These are phyloP conservation scores for Starmera caribaea DNA, from an alignment of 805 yeast species.

Conservation along the genomic window DNA sequence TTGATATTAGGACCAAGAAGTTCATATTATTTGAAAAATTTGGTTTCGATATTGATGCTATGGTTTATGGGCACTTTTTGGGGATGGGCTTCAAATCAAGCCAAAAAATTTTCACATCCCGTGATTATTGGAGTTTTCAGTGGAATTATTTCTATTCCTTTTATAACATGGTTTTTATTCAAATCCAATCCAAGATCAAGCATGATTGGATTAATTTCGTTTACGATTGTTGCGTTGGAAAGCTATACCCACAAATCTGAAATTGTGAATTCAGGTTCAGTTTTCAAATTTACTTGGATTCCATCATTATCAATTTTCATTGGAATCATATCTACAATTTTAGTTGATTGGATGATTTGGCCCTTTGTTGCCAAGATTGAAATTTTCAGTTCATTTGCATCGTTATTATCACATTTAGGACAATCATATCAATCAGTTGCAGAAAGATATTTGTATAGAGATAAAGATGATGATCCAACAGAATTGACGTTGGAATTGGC, in stretches of 20 bases:
- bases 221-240: slow-evolving; percentile 29
- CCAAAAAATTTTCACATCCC: slow-evolving; percentile 26
- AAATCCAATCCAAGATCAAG: slow-evolving; percentile 34
- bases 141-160: slow-evolving; percentile 23
- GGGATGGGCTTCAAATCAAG: slow-evolving; percentile 36
- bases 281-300: slow-evolving; percentile 32
- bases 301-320: slow-evolving; percentile 28
- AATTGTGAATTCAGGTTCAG: slow-evolving; percentile 9
- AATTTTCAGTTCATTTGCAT: slow-evolving; percentile 27
- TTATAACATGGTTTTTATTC: slow-evolving; percentile 24
- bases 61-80: slow-evolving; percentile 34
- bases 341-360: slow-evolving; percentile 37
- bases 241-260: slow-evolving; percentile 8
- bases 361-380: slow-evolving; percentile 36
- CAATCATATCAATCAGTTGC: slow-evolving; percentile 38
- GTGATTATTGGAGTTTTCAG: slow-evolving; percentile 32
- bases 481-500: slow-evolving; percentile 32
- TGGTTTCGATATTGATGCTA: slow-evolving; percentile 22
- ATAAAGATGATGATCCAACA: slow-evolving; percentile 36
- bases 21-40: slow-evolving; percentile 25
- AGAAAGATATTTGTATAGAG: slow-evolving; percentile 39
- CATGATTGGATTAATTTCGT: slow-evolving; percentile 28
- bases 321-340: slow-evolving; percentile 27
- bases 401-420: slow-evolving; percentile 30
- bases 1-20: slow-evolving; percentile 31